These are phyloP conservation scores for Pleurotus tuber-regium DNA, from an alignment of 768 basidiomycete genomes.

Conservation along the genomic window DNA sequence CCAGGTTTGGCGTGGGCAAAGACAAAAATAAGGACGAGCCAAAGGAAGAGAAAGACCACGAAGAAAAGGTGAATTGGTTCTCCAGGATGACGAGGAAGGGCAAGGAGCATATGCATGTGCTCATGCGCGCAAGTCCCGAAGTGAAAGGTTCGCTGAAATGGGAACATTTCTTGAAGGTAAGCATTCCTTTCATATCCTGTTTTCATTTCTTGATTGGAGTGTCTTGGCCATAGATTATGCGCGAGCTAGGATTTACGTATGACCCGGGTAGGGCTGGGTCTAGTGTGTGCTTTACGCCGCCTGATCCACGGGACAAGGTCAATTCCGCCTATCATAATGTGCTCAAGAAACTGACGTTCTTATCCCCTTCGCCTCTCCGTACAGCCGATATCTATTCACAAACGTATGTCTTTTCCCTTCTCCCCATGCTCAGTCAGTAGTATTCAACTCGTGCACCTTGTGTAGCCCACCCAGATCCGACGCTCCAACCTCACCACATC, in stretches of 20 bases:
- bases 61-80: slow-evolving; percentile 52
- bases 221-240: slow-evolving; percentile 70
- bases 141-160: slow-evolving; percentile 71
- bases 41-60: slow-evolving; percentile 36
- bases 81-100: slow-evolving; percentile 59
- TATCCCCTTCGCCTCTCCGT: slow-evolving; percentile 1
- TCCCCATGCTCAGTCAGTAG: neutral
- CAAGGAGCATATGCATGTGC: slow-evolving; percentile 57
- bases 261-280: slow-evolving; percentile 78
- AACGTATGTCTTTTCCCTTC: slow-evolving; percentile 43
- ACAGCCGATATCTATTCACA: slow-evolving; percentile 75
- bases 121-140: slow-evolving; percentile 55
- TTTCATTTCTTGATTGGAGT: too few relatives aligned
- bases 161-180: slow-evolving; percentile 75
- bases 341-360: neutral
- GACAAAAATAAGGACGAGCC: slow-evolving; percentile 35
- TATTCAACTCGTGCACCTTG: too few relatives aligned
- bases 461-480: slow-evolving; percentile 74
- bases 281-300: slow-evolving; percentile 81
- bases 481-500: slow-evolving; percentile 48
- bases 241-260: slow-evolving; percentile 73
- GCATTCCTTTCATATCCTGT: too few relatives aligned
- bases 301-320: slow-evolving; percentile 44
- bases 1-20: slow-evolving; percentile 38
- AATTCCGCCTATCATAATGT: neutral